Base-by-base conservation (phyloP, 2,329 filamentous ascomycete species). In the Aquanectria penicillioides region DNA sequence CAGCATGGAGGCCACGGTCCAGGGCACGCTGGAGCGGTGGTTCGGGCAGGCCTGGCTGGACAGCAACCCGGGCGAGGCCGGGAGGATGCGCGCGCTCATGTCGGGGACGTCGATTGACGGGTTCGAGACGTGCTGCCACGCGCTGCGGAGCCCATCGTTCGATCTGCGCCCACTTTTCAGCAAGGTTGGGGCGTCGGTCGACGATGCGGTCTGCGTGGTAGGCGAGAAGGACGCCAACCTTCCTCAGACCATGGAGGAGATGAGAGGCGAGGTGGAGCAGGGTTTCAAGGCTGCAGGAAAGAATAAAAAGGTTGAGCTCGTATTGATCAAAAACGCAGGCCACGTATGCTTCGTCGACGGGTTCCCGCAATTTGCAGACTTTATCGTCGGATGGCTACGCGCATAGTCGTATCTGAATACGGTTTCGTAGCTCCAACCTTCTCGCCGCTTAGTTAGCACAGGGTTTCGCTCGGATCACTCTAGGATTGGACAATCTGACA, bases 191-290 rank as follows among this genome's bases (percentile, higher is more conserved):
- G 38, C 59, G 4, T 69, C 70, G 12, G 73, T 77, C 2, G 68
- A 76, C 13, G 69, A 73, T 31, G 77, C 73, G 0, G 37, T 80
- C 40, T 69, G 77, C 15, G 57, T 81, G 2, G 77, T 76, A 0
- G 77, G 79, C 1, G 75, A 80, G 57, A 76, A 78, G 26, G 78
- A 80, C 58, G 76, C 75, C 7, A 75, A 80, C 54, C 59, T 80
- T 17, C 75, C 75, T 0, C 55, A 70, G 49, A 70, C 69, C 13
- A 81, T 81, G 78, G 57, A 69, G 20, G 70, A 70, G 8, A 76
- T 80, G 71, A 67, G 75, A 13, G 64, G 67, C 9, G 68, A 70
- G 36, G 69, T 80, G 18, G 71, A 79, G 43, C 49, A 65, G 11
- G 71, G 77, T 0, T 71, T 78, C 18, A 57, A 58, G 6, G 63